Evolutionary conservation across 1,284 basidiomycete genomes (phyloP).

Genomic region (Cutaneotrichosporon cutaneum): DNA sequence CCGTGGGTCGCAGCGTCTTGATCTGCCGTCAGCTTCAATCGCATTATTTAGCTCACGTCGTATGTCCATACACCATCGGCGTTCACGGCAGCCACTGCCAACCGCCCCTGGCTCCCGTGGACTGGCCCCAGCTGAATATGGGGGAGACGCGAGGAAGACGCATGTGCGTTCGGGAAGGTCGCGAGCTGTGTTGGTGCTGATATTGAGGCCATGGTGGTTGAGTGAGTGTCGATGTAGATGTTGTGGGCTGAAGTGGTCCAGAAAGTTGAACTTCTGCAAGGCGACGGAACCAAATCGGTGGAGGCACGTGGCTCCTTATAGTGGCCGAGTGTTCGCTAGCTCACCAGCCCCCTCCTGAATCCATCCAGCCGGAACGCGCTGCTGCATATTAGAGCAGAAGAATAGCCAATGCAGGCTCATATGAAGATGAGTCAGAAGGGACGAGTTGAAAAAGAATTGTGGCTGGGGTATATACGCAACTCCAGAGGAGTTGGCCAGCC

Average conservation of each 20-base stretch:
- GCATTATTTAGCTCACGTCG: slow-evolving; percentile 40
- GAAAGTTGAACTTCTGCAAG: slow-evolving; percentile 5
- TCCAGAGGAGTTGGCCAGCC: neutral
- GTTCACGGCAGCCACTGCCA: slow-evolving; percentile 50
- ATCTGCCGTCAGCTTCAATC: slow-evolving; percentile 31
- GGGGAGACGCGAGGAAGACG: slow-evolving; percentile 40
- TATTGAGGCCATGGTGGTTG: slow-evolving; percentile 39
- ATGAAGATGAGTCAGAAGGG: no score
- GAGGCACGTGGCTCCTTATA: slow-evolving; percentile 3
- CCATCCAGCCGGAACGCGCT: no score
- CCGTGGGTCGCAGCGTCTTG: slow-evolving; percentile 44
- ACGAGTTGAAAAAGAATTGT: no score
- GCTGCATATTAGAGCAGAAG: no score
- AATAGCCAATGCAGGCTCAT: no score
- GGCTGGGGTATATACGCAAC: neutral
- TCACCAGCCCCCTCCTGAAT: no score
- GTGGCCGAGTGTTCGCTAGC: no score
- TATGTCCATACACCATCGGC: slow-evolving; percentile 54
- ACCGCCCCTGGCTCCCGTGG: slow-evolving; percentile 32
- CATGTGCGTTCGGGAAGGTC: slow-evolving; percentile 42
- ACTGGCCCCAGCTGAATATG: slow-evolving; percentile 46
- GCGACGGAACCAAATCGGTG: neutral
- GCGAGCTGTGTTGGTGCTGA: slow-evolving; percentile 43
- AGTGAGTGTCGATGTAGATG: neutral
- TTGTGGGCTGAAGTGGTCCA: neutral